These are phyloP conservation scores for Aspergillus conjunctus DNA, from an alignment of 495 filamentous ascomycete genomes.

Conservation along the genomic window DNA sequence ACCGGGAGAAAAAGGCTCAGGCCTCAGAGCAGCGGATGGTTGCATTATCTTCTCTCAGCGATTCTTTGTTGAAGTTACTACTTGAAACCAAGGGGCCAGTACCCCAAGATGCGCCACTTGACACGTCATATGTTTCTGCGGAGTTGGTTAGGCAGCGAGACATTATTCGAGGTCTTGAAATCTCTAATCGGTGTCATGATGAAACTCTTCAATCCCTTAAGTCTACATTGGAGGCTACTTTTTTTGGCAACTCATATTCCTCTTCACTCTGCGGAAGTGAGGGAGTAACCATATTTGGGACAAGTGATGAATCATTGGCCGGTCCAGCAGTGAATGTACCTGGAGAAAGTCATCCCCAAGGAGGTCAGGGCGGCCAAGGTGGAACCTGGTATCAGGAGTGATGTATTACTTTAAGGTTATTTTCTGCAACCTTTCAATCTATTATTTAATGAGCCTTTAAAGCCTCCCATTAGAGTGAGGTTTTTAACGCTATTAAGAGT, in stretches of 20 bases:
- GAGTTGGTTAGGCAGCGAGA: constrained; percentile 1
- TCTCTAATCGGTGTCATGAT: constrained; percentile 3
- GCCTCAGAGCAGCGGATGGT: background rate
- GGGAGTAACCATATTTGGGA: background rate
- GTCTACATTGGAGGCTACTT: background rate
- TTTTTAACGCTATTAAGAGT: no score
- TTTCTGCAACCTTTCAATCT: no score
- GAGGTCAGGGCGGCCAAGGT: background rate
- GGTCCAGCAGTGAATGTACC: background rate
- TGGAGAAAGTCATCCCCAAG: no score
- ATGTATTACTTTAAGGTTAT: background rate
- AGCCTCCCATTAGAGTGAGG: no score
- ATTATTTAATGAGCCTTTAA: no score
- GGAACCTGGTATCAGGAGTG: background rate
- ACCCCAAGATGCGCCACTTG: background rate
- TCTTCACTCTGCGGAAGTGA: background rate
- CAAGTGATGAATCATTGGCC: background rate
- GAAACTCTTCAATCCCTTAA: background rate
- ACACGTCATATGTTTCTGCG: background rate
- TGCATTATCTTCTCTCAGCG: constrained; percentile 5
- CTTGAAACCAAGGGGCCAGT: background rate
- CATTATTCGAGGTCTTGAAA: background rate
- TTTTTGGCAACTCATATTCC: background rate
- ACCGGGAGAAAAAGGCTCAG: background rate
- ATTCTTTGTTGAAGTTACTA: constrained; percentile 6